These are phyloP conservation scores for Emericellopsis cladophorae DNA, from an alignment of 2,329 filamentous ascomycete species.

Conservation along the genomic window DNA sequence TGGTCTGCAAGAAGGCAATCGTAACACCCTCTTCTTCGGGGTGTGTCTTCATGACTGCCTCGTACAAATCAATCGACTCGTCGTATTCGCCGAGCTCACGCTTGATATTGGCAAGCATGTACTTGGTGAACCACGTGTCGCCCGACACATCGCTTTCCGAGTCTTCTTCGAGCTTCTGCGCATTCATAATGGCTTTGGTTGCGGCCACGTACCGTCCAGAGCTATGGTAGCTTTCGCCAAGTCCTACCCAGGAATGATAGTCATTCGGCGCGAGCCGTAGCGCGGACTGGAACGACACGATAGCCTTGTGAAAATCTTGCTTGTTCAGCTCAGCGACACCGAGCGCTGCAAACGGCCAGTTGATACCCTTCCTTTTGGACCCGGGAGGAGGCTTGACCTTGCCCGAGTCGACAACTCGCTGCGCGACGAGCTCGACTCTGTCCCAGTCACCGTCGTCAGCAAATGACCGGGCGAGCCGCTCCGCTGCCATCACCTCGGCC, in stretches of 20 bases:
- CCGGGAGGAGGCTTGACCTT: conserved; percentile 83
- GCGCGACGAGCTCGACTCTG: conserved; percentile 82
- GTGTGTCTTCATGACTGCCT: conserved; percentile 54
- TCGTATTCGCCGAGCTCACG: conserved; percentile 86
- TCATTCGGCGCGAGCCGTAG: conserved; percentile 72
- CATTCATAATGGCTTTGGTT: conserved; percentile 78
- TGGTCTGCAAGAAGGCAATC: conserved; percentile 77
- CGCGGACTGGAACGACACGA: conserved; percentile 84
- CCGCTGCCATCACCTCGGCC: conserved; percentile 74
- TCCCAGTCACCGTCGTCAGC: conserved; percentile 93
- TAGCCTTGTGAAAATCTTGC: conserved; percentile 77
- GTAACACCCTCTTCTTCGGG: conserved; percentile 74
- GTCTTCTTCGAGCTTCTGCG: conserved; percentile 59
- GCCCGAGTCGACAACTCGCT: conserved; percentile 87
- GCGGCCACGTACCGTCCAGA: conserved; percentile 92
- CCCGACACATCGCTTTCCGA: conserved; percentile 35
- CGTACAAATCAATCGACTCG: conserved; percentile 66
- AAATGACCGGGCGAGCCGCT: conserved; percentile 74
- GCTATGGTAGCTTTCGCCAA: conserved; percentile 95
- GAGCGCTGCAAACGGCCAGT: conserved; percentile 90
- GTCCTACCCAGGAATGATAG: conserved; percentile 90
- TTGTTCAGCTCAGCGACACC: conserved; percentile 92
- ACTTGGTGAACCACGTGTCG: conserved; percentile 89
- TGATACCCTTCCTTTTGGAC: conserved; percentile 83
- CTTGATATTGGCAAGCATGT: conserved; percentile 92